Base-by-base conservation (phyloP, 176 grass and related monocot species). In the Juncus inflexus region DNA sequence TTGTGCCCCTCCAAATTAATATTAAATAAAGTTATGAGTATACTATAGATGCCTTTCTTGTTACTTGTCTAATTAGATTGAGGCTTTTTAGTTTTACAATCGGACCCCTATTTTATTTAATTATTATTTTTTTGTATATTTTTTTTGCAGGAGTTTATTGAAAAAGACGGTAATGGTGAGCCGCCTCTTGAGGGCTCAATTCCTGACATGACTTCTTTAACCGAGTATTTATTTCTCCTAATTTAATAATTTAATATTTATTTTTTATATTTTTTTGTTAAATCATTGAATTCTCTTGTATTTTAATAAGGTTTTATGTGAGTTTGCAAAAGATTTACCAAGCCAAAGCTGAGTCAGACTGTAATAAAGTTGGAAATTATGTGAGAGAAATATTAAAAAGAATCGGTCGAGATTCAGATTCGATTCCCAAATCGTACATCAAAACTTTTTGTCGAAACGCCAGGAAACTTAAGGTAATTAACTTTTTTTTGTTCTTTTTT, bases 181-280 rank as follows among this genome's bases (percentile, higher is more conserved):
- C 84, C 84, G 61, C 92, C 87, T 59, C 87, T 97, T 6, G 92
- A 97, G 77, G 92, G 92, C 74, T 89, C 85, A 60, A 89, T 91
- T 74, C 92, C 92, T 79, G 87, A 97, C 70, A 97, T 97, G 92
- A 97, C 92, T 40, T 97, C 87, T 53, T 86, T 83, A 77, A 97
- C 92, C 2, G 92, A 97, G 92, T 91, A 37, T 81, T 81, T 83
- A 37, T 81, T 81, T 83, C 62, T 35, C 56, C 10, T 59, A 15
- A 52, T 72, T 62, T 35, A 54, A 65, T 37, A 51, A 69, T 47
- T 50, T 61, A 14, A 51, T 62, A 36, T 35, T 8, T 52, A 15
- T 52, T 52, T 52, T 28, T 50, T 12, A 13, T 52, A 15, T 52
- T 52, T 52, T 52, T 50, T 12, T 70, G 62, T 43, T 47, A 42